Evolutionary conservation across 768 basidiomycete species (phyloP), one percentile per base, ranked within the genome.

Genomic region (Mycena albidolilacea): DNA sequence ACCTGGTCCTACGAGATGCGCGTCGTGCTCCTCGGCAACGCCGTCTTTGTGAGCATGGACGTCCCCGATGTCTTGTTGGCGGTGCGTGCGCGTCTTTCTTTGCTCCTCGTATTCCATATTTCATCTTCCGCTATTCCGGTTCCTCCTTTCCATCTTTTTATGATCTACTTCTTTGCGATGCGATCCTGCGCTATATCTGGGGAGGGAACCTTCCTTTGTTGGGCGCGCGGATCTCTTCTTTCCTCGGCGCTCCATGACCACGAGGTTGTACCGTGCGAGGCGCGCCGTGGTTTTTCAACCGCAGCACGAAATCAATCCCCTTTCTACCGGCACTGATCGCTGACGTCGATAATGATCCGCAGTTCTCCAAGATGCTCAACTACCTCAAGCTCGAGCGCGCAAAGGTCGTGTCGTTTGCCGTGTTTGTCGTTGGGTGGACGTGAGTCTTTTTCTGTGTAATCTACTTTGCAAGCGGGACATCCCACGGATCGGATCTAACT

Each of bases 41-140:
- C 70, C 0, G 70, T 71, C 3, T 71, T 65, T n/a, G 38, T 71
- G 23, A 59, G 70, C 60, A 71, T 65, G 70, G 70, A 71, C 30
- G 19, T 71, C 0, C 64, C 70, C 11, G 70, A 71, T 65, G 30
- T 59, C 23, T 15, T 48, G 37, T 48, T 71, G 21, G 11, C 70
- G 46, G 70, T 68, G 58, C 30, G 67, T 67, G 30, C 30, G 3
- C 30, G 30, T 63, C 21, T 50, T 23, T 48, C 23, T 23, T 21
- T 23, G 23, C 41, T 12, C 19, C 14, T 41, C 15, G 2, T 23
- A 23, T 23, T 23, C 23, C 23, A 23, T 23, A 23, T 2, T 23
- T 2, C 23, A 23, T 23, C 23, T 23, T 23, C 23, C 23, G 23
- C 23, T 23, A 23, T 23, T 23, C 23, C 23, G 23, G 2, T 23